Evolutionary conservation across 331 rosid species (phyloP).

Genomic region (Stylosanthes scabra): DNA sequence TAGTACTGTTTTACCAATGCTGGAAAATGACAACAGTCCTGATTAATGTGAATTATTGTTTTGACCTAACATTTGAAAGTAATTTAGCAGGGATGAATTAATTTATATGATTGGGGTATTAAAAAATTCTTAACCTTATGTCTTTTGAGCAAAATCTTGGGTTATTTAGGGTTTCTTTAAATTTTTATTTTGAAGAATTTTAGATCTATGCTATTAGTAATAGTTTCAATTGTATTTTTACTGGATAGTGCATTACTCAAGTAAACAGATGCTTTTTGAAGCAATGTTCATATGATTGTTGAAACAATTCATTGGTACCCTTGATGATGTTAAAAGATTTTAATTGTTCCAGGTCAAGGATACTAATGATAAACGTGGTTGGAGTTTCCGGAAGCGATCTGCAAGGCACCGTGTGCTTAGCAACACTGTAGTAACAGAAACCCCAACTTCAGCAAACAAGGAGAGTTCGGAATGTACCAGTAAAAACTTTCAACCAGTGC

Average conservation of each 20-base stretch:
- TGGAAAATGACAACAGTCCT: background rate
- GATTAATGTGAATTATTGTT: background rate
- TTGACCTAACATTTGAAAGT: background rate
- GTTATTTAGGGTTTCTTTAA: background rate
- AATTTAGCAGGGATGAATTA: background rate
- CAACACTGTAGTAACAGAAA: constrained; percentile 75
- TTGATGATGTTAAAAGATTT: constrained; percentile 12
- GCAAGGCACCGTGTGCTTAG: constrained; percentile 89
- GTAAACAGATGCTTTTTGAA: background rate
- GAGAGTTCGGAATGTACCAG: constrained; percentile 64
- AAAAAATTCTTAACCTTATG: background rate
- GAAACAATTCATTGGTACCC: constrained; percentile 3
- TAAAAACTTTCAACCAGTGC: constrained; percentile 51
- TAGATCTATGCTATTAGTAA: background rate
- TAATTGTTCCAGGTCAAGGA: constrained; percentile 62
- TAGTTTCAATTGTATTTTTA: background rate
- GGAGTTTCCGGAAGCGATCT: constrained; percentile 97
- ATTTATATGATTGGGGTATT: background rate
- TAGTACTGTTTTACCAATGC: background rate
- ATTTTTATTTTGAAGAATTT: background rate
- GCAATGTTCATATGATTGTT: background rate
- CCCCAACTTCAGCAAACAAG: constrained; percentile 57
- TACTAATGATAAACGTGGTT: constrained; percentile 83
- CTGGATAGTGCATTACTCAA: background rate
- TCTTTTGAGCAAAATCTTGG: background rate